Percentiles rank a stretch among this genome's conserved stretches.
phyloP scores from a whole-genome alignment of 2,329 filamentous ascomycete species.

The Colletotrichum siamense region DNA sequence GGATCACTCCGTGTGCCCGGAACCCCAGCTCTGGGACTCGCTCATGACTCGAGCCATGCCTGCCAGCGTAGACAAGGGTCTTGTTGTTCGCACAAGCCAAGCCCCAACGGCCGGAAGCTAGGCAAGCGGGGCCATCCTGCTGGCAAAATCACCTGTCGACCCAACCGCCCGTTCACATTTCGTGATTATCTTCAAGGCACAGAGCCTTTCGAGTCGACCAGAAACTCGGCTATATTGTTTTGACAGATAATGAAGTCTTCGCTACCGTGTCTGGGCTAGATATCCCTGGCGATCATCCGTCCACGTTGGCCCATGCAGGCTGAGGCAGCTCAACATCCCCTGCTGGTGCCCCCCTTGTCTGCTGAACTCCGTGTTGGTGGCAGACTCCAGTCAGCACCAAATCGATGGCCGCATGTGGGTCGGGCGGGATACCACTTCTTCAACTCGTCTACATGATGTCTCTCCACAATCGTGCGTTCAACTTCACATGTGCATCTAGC shows the following conservation, averaged over 20 bases:
- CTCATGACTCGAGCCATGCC: neutral
- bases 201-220: neutral
- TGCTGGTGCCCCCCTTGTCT: neutral
- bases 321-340: neutral
- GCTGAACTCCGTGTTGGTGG: neutral
- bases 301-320: neutral
- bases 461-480: neutral
- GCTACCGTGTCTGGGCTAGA: neutral
- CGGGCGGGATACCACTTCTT: neutral
- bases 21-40: neutral
- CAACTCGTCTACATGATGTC: neutral
- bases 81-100: neutral
- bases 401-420: neutral
- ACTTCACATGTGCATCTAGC: neutral
- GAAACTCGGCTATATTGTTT: neutral
- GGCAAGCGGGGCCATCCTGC: neutral
- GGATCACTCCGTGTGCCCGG: neutral
- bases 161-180: neutral
- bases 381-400: neutral
- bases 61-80: neutral
- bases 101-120: neutral
- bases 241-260: neutral
- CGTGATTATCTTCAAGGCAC: neutral
- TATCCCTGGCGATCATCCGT: neutral
- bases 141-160: neutral